Percentiles rank a stretch among this genome's conserved stretches.
These are phyloP conservation scores for Pleurotus salmoneostramineus DNA, from an alignment of 768 basidiomycete species.

Conservation along the genomic window DNA sequence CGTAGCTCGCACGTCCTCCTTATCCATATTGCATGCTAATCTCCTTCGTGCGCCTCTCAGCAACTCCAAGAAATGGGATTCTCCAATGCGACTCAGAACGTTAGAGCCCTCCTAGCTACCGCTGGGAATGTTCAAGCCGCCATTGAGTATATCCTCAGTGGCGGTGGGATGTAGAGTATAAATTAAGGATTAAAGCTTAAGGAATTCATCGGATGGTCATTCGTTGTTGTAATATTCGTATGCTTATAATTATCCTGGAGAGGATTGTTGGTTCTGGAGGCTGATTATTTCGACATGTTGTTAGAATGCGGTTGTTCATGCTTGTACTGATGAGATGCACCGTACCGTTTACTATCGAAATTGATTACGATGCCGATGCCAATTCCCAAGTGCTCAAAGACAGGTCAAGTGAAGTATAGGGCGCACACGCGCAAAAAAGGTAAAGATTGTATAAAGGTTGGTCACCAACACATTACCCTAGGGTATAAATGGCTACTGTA, in stretches of 20 bases:
- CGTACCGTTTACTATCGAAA: too few species aligned
- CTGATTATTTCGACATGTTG: too few species aligned
- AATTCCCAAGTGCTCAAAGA: too few species aligned
- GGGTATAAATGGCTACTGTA: neutral
- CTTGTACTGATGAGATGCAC: too few species aligned
- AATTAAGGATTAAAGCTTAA: neutral
- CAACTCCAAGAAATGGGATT: constrained; percentile 97
- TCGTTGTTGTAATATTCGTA: too few species aligned
- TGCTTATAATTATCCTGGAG: too few species aligned
- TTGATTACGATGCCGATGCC: too few species aligned
- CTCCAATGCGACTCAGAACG: constrained; percentile 83
- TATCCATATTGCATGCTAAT: neutral
- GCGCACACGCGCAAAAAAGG: neutral
- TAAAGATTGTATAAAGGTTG: neutral
- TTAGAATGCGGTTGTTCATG: too few species aligned
- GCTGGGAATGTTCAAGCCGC: constrained; percentile 92
- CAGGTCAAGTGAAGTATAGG: too few species aligned
- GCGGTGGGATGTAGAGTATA: constrained; percentile 56
- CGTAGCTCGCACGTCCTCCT: neutral
- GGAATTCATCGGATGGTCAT: neutral
- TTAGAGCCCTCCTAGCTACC: constrained; percentile 85
- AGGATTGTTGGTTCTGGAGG: too few species aligned
- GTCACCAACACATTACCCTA: constrained; percentile 6
- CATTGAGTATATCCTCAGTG: constrained; percentile 87
- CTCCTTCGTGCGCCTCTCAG: constrained; percentile 28